Evolutionary conservation across 2,329 filamentous ascomycete genomes (phyloP).

Genomic region (Paraphoma chrysanthemicola): DNA sequence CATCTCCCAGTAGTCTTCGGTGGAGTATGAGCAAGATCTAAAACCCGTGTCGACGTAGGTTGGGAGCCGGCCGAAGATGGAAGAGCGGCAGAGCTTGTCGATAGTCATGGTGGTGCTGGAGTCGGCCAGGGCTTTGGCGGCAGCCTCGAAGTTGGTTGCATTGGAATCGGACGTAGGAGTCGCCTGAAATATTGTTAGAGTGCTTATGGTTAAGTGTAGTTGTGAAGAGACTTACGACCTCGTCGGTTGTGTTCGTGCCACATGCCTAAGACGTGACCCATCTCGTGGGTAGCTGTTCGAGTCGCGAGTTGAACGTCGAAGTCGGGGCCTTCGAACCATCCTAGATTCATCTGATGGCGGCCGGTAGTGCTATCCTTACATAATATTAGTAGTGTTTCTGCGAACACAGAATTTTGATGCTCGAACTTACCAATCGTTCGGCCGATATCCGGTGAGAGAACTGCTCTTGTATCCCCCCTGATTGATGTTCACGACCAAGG

Average conservation of each 20-base stretch:
- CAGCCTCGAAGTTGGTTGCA: not conserved
- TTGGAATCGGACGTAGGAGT: not conserved
- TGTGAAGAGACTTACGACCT: conserved; percentile 3
- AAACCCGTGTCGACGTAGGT: not conserved
- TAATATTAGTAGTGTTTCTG: not conserved
- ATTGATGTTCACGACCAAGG: not conserved
- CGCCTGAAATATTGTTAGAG: not conserved
- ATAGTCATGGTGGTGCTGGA: no score
- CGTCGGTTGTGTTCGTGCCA: conserved; percentile 8
- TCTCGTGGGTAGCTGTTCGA: conserved; percentile 6
- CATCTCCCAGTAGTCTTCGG: not conserved
- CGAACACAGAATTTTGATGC: no score
- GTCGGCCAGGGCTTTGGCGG: no score
- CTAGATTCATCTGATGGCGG: not conserved
- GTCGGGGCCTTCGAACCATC: no score
- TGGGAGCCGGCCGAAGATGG: not conserved
- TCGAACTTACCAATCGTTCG: not conserved
- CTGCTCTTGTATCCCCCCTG: not conserved
- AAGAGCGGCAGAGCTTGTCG: no score
- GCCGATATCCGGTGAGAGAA: not conserved
- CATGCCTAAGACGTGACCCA: conserved; percentile 10
- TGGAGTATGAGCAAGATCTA: not conserved
- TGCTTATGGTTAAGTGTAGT: not conserved
- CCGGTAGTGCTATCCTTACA: not conserved
- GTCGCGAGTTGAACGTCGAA: not conserved